phyloP scores from a whole-genome alignment of 306 rosid species.

The Cucumis melo region DNA sequence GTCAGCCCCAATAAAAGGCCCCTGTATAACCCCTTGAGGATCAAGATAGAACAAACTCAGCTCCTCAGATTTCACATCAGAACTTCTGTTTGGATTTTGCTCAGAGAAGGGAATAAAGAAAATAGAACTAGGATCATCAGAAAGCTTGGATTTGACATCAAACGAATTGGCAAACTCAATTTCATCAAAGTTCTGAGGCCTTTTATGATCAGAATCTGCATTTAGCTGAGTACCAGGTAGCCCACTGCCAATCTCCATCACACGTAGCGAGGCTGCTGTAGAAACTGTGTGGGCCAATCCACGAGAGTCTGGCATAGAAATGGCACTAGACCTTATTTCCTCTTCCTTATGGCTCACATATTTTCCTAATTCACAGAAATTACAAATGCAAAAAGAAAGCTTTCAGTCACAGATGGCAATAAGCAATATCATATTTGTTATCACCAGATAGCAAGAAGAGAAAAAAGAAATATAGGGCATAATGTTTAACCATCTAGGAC shows the following conservation, averaged over 20 bases:
- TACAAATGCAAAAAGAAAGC: background rate
- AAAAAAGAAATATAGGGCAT: background rate
- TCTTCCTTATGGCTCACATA: slow-evolving; percentile 8
- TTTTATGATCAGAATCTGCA: slow-evolving; percentile 11
- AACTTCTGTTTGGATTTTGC: slow-evolving; percentile 15
- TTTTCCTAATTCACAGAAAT: slow-evolving; percentile 13
- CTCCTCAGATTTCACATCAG: slow-evolving; percentile 20
- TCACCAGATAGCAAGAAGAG: background rate
- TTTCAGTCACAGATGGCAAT: background rate
- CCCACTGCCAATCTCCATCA: slow-evolving; percentile 15
- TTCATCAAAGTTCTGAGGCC: slow-evolving; percentile 8
- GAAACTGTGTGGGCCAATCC: slow-evolving; percentile 9
- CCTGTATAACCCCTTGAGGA: slow-evolving; percentile 49
- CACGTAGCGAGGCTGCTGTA: slow-evolving; percentile 11
- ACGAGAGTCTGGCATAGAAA: slow-evolving; percentile 1
- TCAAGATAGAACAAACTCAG: slow-evolving; percentile 40
- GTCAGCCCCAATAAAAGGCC: slow-evolving; percentile 45
- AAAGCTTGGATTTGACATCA: slow-evolving; percentile 20
- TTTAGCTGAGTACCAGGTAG: slow-evolving; percentile 13
- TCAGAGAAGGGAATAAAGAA: slow-evolving; percentile 14
- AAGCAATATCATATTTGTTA: background rate
- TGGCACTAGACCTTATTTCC: background rate
- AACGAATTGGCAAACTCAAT: slow-evolving; percentile 13
- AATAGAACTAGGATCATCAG: slow-evolving; percentile 18
- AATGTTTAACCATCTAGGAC: slow-evolving; percentile 16